Base-by-base conservation (phyloP, 768 basidiomycete genomes). In the Xanthoconium purpureum region DNA sequence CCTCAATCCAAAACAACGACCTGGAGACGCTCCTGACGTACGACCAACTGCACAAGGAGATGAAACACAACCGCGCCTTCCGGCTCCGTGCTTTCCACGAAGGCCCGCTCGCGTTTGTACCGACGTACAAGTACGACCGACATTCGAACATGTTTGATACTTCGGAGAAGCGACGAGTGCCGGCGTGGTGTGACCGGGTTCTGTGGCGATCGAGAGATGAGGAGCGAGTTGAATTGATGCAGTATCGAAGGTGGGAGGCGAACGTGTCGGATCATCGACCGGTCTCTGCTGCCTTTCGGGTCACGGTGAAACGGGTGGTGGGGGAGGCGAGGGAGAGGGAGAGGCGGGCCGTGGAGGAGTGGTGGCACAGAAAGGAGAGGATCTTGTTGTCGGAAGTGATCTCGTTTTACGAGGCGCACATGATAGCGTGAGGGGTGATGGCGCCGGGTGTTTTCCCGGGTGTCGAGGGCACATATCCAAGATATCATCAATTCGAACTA, bases 101-200 rank as follows among this genome's bases (percentile, higher is more conserved):
- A 67, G 89, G 89, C 3, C 84, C 84, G 0, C 83, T 98, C 59
- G 82, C 77, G 1, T 99, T 99, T 63, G 72, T 80, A 3, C 94
- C 95, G 17, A 97, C 95, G 37, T 98, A 98, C 82, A 97, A 97
- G 73, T 98, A 97, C 73, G 93, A 96, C 69, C 84, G 83, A 2
- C 75, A 81, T 7, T 84, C 91, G 24, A 71, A 81, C 67, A 81
- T 85, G 59, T 99, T 92, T 64, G 96, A 99, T 67, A 78, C 87
- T 3, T 92, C 89, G 1, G 91, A 93, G 70, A 98, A 98, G 71
- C 80, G 81, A 13, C 87, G 96, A 0, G 78, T 85, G 9, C 96
- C 96, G 5, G 94, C 96, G 3, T 99, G 95, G 94, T 99, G 96
- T 68, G 96, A 99, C 69, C 87, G 96, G 6, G 83, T 99, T 20